A percentile compares a stretch with the other conserved stretches of the same genome.
phyloP scores from a whole-genome alignment of 371 early-diverging fungal species.

The Mortierella sp. region DNA sequence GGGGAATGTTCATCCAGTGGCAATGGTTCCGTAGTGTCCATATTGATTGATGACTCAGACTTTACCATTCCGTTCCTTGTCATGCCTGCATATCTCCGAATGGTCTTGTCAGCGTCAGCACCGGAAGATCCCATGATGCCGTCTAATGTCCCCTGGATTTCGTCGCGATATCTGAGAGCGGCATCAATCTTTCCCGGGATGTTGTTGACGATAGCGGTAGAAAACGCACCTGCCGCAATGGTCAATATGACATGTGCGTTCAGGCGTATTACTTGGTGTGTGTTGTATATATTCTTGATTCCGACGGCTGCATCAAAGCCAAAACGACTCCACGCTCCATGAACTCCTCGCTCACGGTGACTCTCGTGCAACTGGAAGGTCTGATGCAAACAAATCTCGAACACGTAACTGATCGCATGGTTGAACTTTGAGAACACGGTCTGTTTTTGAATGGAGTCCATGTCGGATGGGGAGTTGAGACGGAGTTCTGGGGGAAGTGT shows the following conservation, averaged over 20 bases:
- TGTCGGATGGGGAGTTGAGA: conserved; percentile 21
- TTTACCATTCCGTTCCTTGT: conserved; percentile 9
- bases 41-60: conserved; percentile 15
- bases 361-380: conserved; percentile 50
- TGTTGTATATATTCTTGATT: conserved; percentile 39
- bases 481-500: conserved; percentile 28
- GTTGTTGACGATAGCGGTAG: conserved; percentile 35
- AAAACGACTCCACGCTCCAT: conserved; percentile 32
- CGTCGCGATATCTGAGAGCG: conserved; percentile 34
- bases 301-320: conserved; percentile 43
- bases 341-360: conserved; percentile 33
- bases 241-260: conserved; percentile 45
- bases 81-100: conserved; percentile 28
- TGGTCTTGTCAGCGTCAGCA: too few species aligned
- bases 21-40: conserved; percentile 13
- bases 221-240: conserved; percentile 48
- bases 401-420: conserved; percentile 44
- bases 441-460: conserved; percentile 21
- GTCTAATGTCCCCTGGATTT: conserved; percentile 29
- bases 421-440: conserved; percentile 37
- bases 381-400: conserved; percentile 49
- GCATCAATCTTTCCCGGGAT: conserved; percentile 28
- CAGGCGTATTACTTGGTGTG: conserved; percentile 42
- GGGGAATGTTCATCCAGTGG: conserved; percentile 41
- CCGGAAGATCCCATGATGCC: conserved; percentile 38